Evolutionary conservation across 305 asterid genomes (phyloP).

Genomic region (Fraxinus greggii): DNA sequence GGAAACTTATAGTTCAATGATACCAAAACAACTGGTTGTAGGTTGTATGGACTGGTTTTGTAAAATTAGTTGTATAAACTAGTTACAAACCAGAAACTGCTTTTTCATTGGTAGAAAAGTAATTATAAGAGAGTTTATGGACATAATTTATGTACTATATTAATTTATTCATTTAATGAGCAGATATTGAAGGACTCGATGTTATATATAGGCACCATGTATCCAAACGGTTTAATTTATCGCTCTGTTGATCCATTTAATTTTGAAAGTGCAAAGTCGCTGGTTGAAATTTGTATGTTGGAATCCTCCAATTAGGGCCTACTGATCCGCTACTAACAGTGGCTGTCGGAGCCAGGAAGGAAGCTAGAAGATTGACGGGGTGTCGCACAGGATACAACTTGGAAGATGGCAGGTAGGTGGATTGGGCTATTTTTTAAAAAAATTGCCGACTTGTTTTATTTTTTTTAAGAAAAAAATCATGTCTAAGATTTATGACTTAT

Average conservation of each 20-base stretch:
- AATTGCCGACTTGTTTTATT: too few species aligned
- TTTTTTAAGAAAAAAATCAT: too few species aligned
- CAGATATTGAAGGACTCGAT: neutral
- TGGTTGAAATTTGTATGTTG: neutral
- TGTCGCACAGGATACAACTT: too few species aligned
- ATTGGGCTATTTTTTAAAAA: too few species aligned
- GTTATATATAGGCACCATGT: neutral
- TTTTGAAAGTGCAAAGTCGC: neutral
- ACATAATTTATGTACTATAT: neutral
- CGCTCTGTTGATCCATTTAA: too few species aligned
- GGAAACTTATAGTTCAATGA: constrained; percentile 6
- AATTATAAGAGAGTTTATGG: neutral
- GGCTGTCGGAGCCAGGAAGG: too few species aligned
- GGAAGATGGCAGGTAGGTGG: too few species aligned
- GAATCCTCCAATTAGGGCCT: neutral
- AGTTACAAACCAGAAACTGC: neutral
- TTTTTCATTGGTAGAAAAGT: neutral
- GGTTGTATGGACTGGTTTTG: neutral
- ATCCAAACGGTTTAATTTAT: neutral
- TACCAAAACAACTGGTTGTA: neutral
- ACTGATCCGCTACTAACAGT: neutral
- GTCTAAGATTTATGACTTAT: too few species aligned
- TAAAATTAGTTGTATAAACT: neutral
- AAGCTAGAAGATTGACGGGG: too few species aligned
- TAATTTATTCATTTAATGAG: neutral